Evolutionary conservation across 2,329 filamentous ascomycete genomes (phyloP).

Genomic region (Sporothrix humicola): DNA sequence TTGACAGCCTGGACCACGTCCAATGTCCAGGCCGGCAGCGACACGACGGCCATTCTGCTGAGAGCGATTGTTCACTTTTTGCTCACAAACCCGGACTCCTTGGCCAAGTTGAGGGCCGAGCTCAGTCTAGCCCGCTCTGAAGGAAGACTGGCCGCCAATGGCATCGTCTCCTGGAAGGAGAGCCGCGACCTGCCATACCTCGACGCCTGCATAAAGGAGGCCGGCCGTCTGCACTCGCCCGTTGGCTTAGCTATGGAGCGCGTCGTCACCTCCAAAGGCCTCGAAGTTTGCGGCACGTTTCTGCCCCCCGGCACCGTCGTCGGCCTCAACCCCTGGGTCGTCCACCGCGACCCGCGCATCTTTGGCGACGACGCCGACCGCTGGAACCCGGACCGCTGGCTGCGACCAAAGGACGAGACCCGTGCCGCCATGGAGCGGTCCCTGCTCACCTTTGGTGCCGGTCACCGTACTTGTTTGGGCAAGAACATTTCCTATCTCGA

Average conservation of each 20-base stretch:
- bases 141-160: slow-evolving; percentile 9
- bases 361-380: slow-evolving; percentile 54
- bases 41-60: slow-evolving; percentile 46
- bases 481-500: slow-evolving; percentile 46
- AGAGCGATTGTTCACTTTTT: slow-evolving; percentile 47
- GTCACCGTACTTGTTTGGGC: slow-evolving; percentile 49
- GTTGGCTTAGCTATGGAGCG: slow-evolving; percentile 57
- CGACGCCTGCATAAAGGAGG: slow-evolving; percentile 59
- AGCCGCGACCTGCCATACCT: slow-evolving; percentile 51
- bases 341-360: slow-evolving; percentile 47
- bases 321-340: slow-evolving; percentile 51
- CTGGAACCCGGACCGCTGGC: slow-evolving; percentile 57
- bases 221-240: slow-evolving; percentile 55
- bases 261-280: slow-evolving; percentile 49
- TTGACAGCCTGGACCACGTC: slow-evolving; percentile 46
- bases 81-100: slow-evolving; percentile 42
- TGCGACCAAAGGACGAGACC: slow-evolving; percentile 45
- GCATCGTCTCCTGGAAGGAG: slow-evolving; percentile 31
- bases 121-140: slow-evolving; percentile 41
- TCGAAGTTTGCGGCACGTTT: slow-evolving; percentile 46
- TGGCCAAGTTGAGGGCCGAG: slow-evolving; percentile 44
- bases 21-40: slow-evolving; percentile 47
- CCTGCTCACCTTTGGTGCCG: slow-evolving; percentile 46
- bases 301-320: slow-evolving; percentile 49
- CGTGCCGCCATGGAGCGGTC: slow-evolving; percentile 45